A percentile compares a stretch with the other conserved stretches of the same genome.
Conservation (phyloP, 371 early-diverging fungal species). For the Funneliformis caledonium region DNA sequence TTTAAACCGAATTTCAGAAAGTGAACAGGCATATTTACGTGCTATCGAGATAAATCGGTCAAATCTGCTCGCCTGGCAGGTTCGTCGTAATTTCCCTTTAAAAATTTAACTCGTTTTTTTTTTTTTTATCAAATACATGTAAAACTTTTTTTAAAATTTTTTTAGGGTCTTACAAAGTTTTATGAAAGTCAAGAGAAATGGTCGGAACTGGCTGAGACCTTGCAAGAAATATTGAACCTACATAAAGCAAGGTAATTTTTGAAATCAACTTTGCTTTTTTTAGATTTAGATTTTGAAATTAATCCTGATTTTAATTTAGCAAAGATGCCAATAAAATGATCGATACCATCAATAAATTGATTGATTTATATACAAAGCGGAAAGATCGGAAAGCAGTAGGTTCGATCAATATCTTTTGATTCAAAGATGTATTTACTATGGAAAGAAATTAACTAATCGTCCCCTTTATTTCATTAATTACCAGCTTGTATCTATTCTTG, state of each 20-base stretch:
- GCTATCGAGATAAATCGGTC: slow-evolving; percentile 69
- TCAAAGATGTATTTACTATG: background rate
- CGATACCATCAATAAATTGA: slow-evolving; percentile 62
- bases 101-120: slow-evolving; percentile 16
- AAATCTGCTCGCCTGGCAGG: slow-evolving; percentile 80
- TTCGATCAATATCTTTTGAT: slow-evolving; percentile 1
- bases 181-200: slow-evolving; percentile 62
- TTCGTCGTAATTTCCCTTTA: slow-evolving; percentile 39
- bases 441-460: background rate
- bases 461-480: slow-evolving; percentile 1
- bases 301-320: slow-evolving; percentile 31
- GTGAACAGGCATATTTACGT: slow-evolving; percentile 68
- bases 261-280: too few relatives aligned
- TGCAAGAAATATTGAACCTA: slow-evolving; percentile 49
- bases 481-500: slow-evolving; percentile 58
- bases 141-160: background rate
- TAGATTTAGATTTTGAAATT: too few relatives aligned
- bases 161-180: slow-evolving; percentile 59
- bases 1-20: slow-evolving; percentile 64
- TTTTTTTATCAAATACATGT: background rate
- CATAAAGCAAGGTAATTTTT: slow-evolving; percentile 43
- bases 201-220: slow-evolving; percentile 51
- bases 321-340: slow-evolving; percentile 63
- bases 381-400: slow-evolving; percentile 47
- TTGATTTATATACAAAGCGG: slow-evolving; percentile 55